Evolutionary conservation across 2,329 filamentous ascomycete species (phyloP).

Genomic region (Fusarium albosuccineum): DNA sequence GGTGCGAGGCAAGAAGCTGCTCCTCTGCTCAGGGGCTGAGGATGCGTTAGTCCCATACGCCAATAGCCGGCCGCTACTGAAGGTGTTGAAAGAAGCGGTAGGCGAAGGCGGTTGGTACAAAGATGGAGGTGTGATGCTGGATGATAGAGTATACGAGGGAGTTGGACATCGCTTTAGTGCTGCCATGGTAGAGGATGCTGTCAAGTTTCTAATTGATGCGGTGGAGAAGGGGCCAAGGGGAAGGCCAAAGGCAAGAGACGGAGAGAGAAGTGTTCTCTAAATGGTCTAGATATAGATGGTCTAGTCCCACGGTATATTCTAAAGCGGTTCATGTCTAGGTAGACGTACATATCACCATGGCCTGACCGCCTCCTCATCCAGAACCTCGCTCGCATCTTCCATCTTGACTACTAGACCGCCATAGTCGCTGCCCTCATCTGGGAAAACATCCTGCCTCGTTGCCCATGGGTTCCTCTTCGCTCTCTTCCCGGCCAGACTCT

Average conservation of each 20-base stretch:
- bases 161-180: slow-evolving; percentile 77
- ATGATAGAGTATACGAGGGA: slow-evolving; percentile 76
- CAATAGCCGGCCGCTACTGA: slow-evolving; percentile 69
- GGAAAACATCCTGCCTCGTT: slow-evolving; percentile 60
- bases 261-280: slow-evolving; percentile 45
- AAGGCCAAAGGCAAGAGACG: slow-evolving; percentile 47
- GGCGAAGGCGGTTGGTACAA: slow-evolving; percentile 61
- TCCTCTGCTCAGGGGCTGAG: slow-evolving; percentile 73
- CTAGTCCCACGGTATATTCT: slow-evolving; percentile 5
- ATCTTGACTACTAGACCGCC: slow-evolving; percentile 56
- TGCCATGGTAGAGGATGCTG: slow-evolving; percentile 75
- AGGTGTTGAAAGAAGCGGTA: slow-evolving; percentile 69
- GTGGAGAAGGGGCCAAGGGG: slow-evolving; percentile 52
- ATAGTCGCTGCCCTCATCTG: slow-evolving; percentile 47
- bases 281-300: slow-evolving; percentile 33
- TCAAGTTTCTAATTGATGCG: slow-evolving; percentile 70
- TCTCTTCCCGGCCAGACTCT: slow-evolving; percentile 62
- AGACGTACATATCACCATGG: slow-evolving; percentile 53
- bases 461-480: slow-evolving; percentile 63
- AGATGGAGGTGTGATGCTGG: slow-evolving; percentile 68
- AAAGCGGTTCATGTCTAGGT: not conserved
- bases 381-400: slow-evolving; percentile 53
- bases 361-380: slow-evolving; percentile 55
- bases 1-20: slow-evolving; percentile 72
- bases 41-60: slow-evolving; percentile 81